Conservation (phyloP, 345 rosid species). For the Limnanthes douglasii region DNA sequence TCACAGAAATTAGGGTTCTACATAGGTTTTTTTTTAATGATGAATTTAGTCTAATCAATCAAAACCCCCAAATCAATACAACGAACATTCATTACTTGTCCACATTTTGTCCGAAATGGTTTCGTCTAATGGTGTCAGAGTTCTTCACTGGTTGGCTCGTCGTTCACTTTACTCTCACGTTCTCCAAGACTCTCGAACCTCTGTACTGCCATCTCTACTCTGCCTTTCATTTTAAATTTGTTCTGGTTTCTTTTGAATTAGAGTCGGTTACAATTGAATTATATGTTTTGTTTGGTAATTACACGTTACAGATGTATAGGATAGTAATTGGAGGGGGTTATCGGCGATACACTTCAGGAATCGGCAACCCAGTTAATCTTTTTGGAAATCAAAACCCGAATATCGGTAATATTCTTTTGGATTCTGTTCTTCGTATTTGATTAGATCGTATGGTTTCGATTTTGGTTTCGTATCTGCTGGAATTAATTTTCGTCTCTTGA, state of each 20-base stretch:
- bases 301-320: slow-evolving; percentile 27
- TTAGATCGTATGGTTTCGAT: no score
- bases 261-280: not conserved
- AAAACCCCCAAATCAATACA: no score
- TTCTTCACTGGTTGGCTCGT: slow-evolving; percentile 33
- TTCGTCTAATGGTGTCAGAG: slow-evolving; percentile 45
- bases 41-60: no score
- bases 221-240: not conserved
- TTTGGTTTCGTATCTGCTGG: no score
- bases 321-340: slow-evolving; percentile 18
- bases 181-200: slow-evolving; percentile 13
- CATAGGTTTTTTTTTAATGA: no score
- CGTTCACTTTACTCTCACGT: slow-evolving; percentile 24
- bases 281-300: not conserved
- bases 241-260: not conserved
- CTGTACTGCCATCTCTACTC: slow-evolving; percentile 17
- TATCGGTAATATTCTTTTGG: slow-evolving; percentile 34
- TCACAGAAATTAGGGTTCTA: no score
- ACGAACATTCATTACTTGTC: no score
- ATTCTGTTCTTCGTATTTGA: not conserved
- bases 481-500: no score
- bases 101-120: no score
- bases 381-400: slow-evolving; percentile 14
- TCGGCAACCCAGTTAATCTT: slow-evolving; percentile 13
- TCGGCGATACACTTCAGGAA: slow-evolving; percentile 27